Conservation (phyloP, 257 asterid species). For the Nicotiana tabacum region DNA sequence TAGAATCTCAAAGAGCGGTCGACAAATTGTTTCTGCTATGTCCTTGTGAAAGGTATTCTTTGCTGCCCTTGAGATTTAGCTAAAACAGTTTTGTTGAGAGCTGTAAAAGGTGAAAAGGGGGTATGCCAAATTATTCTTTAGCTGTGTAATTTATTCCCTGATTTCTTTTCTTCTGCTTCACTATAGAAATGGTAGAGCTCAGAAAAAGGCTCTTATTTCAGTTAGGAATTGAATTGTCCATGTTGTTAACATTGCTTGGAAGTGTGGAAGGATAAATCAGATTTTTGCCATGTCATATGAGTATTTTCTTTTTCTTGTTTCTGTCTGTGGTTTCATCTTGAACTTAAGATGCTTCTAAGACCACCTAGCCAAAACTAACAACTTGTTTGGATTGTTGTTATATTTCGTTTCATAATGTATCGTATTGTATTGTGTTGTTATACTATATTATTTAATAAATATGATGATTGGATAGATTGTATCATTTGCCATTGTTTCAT, state of each 20-base stretch:
- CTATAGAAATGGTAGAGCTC: background rate
- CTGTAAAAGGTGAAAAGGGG: conserved; percentile 10
- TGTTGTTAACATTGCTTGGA: background rate
- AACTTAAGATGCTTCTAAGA: background rate
- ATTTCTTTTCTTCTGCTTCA: background rate
- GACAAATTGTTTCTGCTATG: conserved; percentile 75
- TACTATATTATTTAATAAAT: too few relatives aligned
- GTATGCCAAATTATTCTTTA: conserved; percentile 11
- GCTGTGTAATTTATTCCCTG: conserved; percentile 30
- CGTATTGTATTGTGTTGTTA: too few relatives aligned
- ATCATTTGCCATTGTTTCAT: too few relatives aligned
- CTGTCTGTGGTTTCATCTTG: background rate
- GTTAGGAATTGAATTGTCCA: background rate
- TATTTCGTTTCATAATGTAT: too few relatives aligned
- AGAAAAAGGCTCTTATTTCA: background rate
- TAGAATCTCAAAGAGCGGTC: conserved; percentile 78
- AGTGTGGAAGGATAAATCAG: background rate
- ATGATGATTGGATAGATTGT: too few relatives aligned
- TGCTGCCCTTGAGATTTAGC: conserved; percentile 14
- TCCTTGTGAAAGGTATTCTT: conserved; percentile 24
- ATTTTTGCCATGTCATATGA: background rate
- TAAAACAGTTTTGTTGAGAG: background rate
- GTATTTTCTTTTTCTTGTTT: background rate
- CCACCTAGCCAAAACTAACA: background rate
- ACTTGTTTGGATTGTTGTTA: too few relatives aligned